phyloP scores from a whole-genome alignment of 257 asterid species.

The Mitragyna speciosa region DNA sequence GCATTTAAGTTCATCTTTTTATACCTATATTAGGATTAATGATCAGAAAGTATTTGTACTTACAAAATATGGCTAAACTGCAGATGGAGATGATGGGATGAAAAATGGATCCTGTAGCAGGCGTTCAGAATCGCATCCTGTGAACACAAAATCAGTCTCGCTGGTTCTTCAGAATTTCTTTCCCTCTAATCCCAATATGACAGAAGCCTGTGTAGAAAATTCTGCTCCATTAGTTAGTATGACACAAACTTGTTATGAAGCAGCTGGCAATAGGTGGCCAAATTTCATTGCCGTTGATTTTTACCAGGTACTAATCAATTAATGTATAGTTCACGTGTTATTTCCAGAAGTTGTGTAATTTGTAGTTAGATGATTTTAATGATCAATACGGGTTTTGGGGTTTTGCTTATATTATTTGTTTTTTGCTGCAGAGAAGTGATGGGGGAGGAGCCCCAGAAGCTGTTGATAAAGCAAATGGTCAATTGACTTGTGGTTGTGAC shows the following conservation, averaged over 20 bases:
- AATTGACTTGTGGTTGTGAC: conserved; percentile 75
- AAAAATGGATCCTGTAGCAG: conserved; percentile 53
- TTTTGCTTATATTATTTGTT: conserved; percentile 14
- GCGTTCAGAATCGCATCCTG: conserved; percentile 70
- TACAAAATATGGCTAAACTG: conserved; percentile 14
- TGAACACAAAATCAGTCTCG: conserved; percentile 59
- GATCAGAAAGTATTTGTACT: neutral
- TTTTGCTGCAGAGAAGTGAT: conserved; percentile 61
- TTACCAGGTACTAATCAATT: conserved; percentile 46
- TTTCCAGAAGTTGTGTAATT: neutral
- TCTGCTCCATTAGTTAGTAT: conserved; percentile 52
- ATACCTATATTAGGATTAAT: neutral
- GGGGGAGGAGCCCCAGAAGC: conserved; percentile 95
- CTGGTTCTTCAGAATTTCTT: conserved; percentile 76
- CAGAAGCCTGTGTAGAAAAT: conserved; percentile 71
- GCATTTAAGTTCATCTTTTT: neutral
- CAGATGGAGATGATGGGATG: conserved; percentile 89
- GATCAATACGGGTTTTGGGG: neutral
- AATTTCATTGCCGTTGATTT: conserved; percentile 89
- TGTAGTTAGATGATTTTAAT: too few species aligned
- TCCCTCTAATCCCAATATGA: conserved; percentile 57
- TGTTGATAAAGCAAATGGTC: conserved; percentile 88
- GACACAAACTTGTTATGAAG: conserved; percentile 62
- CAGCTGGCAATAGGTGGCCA: conserved; percentile 80
- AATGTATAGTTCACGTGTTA: neutral